Evolutionary conservation across 805 yeast species (phyloP), one percentile per base, ranked within the genome.

Genomic region (Saccharomycopsis javanensis): DNA sequence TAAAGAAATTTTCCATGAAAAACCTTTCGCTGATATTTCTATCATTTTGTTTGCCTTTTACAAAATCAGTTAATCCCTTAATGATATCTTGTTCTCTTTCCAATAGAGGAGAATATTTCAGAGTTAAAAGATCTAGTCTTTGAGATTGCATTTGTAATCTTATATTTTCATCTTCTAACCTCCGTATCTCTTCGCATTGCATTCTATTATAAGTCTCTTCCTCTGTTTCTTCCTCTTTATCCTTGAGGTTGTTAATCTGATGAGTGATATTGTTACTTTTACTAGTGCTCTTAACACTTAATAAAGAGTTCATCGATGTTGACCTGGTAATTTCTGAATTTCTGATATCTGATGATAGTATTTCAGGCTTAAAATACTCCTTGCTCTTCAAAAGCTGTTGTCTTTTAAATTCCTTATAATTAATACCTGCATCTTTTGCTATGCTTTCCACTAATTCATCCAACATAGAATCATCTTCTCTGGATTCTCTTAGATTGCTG

Each of bases 61-160:
- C 33, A 25, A 60, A 57, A 42, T 60, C 62, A 31, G 50, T 58
- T 27, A 60, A 48, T n/a, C 62, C 61, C 35, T 57, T 60, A 18
- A 60, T 28, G 7, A 60, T 60, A 25, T 60, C 62, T 46, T 60
- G 61, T 30, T 60, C 62, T 8, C 62, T 23, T 16, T 60, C 61
- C 8, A 60, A 34, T 27, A 60, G 30, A 13, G 60, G 62, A 25
- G 58, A 42, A 31, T 60, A 60, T 31, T 57, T 57, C 13, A 53
- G 42, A 11, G 53, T 53, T n/a, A 60, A 50, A 31, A 57, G 57
- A 25, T 58, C 60, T 20, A 55, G 35, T 33, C 62, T 31, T 28
- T 60, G 62, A 4, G 58, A 53, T 28, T 60, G 62, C 48, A 57
- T 58, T 35, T 57, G 58, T 4, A 57, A 11, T 20, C 42, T 45